Conservation (phyloP, 2,329 filamentous ascomycete species). For the Exophiala bonariae region DNA sequence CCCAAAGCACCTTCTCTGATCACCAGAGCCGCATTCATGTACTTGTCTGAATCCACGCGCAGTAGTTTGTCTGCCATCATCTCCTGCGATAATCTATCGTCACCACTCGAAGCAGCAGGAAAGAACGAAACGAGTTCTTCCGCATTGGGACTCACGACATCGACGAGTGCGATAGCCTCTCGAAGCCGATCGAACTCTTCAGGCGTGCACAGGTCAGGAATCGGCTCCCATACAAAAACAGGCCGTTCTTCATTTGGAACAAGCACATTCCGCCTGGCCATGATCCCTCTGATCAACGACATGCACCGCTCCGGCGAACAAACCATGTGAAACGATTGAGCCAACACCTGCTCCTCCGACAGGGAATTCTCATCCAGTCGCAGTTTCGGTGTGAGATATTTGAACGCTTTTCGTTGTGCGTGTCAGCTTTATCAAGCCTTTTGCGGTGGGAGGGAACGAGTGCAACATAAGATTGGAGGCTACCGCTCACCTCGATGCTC, state of each 20-base stretch:
- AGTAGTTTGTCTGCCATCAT: slow-evolving; percentile 38
- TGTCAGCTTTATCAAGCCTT: no score
- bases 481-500: slow-evolving; percentile 57
- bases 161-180: slow-evolving; percentile 53
- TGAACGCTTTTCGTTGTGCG: slow-evolving; percentile 61
- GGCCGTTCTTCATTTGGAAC: slow-evolving; percentile 53
- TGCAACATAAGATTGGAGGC: no score
- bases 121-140: slow-evolving; percentile 86
- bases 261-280: slow-evolving; percentile 48
- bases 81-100: slow-evolving; percentile 24
- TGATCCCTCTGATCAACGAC: slow-evolving; percentile 71
- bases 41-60: slow-evolving; percentile 36
- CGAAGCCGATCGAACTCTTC: slow-evolving; percentile 58
- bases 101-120: slow-evolving; percentile 38
- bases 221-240: slow-evolving; percentile 90
- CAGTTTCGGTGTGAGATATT: slow-evolving; percentile 82
- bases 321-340: slow-evolving; percentile 82
- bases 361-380: slow-evolving; percentile 75
- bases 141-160: slow-evolving; percentile 78
- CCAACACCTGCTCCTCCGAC: slow-evolving; percentile 63
- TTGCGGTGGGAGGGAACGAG: no score
- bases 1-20: slow-evolving; percentile 64
- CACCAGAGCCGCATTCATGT: slow-evolving; percentile 32
- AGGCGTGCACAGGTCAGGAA: slow-evolving; percentile 81
- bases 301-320: slow-evolving; percentile 78